Conservation (phyloP, 345 rosid species). For the Cardiospermum halicacabum region DNA sequence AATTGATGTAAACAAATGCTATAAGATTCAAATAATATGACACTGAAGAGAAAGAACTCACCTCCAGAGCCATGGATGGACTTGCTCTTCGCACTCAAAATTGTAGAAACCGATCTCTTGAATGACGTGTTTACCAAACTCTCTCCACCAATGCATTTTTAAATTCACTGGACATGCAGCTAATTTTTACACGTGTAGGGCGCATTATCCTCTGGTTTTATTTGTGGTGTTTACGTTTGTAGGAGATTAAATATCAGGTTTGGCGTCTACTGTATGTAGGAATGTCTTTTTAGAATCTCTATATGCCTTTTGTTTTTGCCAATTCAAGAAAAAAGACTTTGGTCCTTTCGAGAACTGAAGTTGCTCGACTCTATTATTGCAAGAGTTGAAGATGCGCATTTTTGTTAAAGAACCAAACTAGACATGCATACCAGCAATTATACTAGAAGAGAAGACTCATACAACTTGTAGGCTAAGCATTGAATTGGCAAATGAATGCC, state of each 20-base stretch:
- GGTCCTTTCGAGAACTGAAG: no score
- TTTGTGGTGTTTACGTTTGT: slow-evolving; percentile 23
- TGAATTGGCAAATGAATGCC: slow-evolving; percentile 4
- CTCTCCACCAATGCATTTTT: background rate
- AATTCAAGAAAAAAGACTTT: no score
- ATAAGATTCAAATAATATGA: background rate
- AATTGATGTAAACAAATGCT: background rate
- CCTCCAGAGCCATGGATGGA: slow-evolving; percentile 49
- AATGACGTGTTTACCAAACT: background rate
- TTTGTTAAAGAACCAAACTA: background rate
- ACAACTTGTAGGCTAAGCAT: slow-evolving; percentile 3
- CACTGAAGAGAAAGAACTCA: slow-evolving; percentile 11
- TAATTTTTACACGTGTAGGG: slow-evolving; percentile 24
- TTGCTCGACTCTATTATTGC: no score
- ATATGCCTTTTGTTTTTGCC: background rate
- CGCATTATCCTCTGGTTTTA: slow-evolving; percentile 6
- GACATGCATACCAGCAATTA: background rate
- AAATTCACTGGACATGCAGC: background rate
- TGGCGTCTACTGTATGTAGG: slow-evolving; percentile 12
- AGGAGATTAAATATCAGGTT: slow-evolving; percentile 2
- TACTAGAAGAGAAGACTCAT: background rate
- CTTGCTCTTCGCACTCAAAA: background rate
- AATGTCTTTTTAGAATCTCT: background rate
- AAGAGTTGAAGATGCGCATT: no score
- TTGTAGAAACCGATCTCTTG: background rate